phyloP scores from a whole-genome alignment of 352 stramenopile genomes.

The Blastocystis sp. region DNA sequence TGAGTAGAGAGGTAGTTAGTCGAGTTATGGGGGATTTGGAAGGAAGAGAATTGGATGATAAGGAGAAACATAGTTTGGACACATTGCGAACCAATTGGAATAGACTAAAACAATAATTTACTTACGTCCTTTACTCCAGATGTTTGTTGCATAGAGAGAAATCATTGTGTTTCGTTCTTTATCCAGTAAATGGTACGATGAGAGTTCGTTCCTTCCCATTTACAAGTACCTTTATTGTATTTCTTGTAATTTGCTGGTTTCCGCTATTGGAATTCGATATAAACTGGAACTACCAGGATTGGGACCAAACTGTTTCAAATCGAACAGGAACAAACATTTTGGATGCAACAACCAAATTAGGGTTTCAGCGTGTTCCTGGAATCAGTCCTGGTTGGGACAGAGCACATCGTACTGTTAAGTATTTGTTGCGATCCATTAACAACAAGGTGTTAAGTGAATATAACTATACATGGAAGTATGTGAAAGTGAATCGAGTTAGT shows the following conservation, averaged over 20 bases:
- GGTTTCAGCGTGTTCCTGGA: constrained; percentile 22
- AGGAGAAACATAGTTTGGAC: background rate
- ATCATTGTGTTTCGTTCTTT: background rate
- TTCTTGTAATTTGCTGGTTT: constrained; percentile 36
- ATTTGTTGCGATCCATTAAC: background rate
- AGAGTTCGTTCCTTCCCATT: constrained; percentile 40
- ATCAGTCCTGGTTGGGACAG: constrained; percentile 1
- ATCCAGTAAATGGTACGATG: background rate
- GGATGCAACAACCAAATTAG: background rate
- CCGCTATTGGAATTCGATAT: constrained; percentile 59
- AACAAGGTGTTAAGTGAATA: background rate
- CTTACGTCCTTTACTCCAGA: background rate
- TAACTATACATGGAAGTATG: background rate
- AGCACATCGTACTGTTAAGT: background rate
- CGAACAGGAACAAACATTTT: constrained; percentile 35
- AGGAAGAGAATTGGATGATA: background rate
- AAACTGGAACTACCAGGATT: constrained; percentile 46
- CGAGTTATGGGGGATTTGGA: constrained; percentile 13
- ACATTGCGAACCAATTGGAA: background rate
- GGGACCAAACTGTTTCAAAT: constrained; percentile 13
- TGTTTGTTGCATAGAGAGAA: too few species aligned
- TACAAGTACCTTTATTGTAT: constrained; percentile 10
- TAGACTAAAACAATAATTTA: background rate
- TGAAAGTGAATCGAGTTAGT: background rate
- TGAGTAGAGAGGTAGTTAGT: constrained; percentile 4